Percentiles rank a stretch among this genome's conserved stretches.
phyloP scores from a whole-genome alignment of 345 rosid genomes.

The Syzygium jambos region DNA sequence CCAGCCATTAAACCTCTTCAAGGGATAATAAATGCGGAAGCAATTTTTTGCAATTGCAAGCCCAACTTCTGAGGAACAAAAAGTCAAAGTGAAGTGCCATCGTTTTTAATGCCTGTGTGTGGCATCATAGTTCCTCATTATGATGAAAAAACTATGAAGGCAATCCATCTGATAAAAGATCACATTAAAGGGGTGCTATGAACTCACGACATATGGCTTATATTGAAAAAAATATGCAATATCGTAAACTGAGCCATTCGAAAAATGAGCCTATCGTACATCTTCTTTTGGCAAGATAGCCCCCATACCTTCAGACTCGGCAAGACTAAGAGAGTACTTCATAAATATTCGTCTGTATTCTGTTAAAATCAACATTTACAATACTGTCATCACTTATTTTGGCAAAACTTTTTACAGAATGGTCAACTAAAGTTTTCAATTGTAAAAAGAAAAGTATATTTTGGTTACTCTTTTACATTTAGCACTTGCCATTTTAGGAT shows the following conservation, averaged over 20 bases:
- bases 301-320: not conserved
- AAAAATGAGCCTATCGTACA: not conserved
- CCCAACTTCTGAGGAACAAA: not conserved
- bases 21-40: not conserved
- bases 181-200: not conserved
- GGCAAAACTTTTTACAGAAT: not conserved
- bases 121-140: not conserved
- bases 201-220: not conserved
- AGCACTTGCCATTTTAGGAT: not conserved
- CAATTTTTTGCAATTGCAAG: not conserved
- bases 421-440: not conserved
- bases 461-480: not conserved
- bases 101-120: not conserved
- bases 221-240: not conserved
- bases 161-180: not conserved
- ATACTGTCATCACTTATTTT: not conserved
- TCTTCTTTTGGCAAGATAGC: not conserved
- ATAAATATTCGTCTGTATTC: not conserved
- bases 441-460: not conserved
- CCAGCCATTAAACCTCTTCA: not conserved
- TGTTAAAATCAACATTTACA: not conserved
- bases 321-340: not conserved
- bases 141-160: not conserved
- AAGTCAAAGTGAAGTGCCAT: not conserved
- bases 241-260: not conserved